Evolutionary conservation across 495 filamentous ascomycete species (phyloP), one percentile per base, ranked within the genome.

Genomic region (Usnea hakonensis): DNA sequence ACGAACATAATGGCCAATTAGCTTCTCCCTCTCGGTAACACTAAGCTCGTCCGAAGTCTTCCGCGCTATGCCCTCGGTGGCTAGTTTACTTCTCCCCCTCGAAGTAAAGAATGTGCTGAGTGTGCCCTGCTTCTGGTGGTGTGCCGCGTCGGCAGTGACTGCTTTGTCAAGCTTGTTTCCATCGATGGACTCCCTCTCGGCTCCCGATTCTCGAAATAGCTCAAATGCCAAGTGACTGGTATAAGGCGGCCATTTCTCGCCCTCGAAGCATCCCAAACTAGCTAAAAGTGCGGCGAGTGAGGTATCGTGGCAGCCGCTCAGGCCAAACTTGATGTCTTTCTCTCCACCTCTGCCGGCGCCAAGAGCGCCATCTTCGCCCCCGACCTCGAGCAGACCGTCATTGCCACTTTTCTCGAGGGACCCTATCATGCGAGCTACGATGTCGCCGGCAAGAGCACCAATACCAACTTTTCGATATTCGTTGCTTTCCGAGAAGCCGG

Each of bases 301-400:
- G 13, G 94, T 97, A 72, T 98, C 94, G 71, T 98, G 94, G 67
- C 91, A 96, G 23, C 94, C 94, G 67, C 84, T 87, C 65, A 98
- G 75, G 6, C 83, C 87, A 38, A 91, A 78, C 64, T 84, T 87
- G 65, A 87, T 80, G n/a, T 80, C 73, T 57, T 76, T 80, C 72
- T 80, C 80, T 21, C 70, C 76, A n/a, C 73, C 76, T 54, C 75
- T 72, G 1, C 74, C 69, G 38, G 62, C 58, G 7, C 70, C 71
- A n/a, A 69, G 44, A 28, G 68, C 67, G 52, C 71, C 73, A 69
- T 73, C 67, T 63, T 70, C 70, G 37, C 75, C 72, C 41, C 75
- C 77, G 54, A 83, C 69, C 67, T 85, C 79, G 30, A 77, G 68
- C 30, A 79, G 62, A 5, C 84, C 85, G 61, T 84, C 78, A 38